Percentiles rank a stretch among this genome's conserved stretches.
phyloP scores from a whole-genome alignment of 208 protist species.

The Acanthamoeba comandoni region DNA sequence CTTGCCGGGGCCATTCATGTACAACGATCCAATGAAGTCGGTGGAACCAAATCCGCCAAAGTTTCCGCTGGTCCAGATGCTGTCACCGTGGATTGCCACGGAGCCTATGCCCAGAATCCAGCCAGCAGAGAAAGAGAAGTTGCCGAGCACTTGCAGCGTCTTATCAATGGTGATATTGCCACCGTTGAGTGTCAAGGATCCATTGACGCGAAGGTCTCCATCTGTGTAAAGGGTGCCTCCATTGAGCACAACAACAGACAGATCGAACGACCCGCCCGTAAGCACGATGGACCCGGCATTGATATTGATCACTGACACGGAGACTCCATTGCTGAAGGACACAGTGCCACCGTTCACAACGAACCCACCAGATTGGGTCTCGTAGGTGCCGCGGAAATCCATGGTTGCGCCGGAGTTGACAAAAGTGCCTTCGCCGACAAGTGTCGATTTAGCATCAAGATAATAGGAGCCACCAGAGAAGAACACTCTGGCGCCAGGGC shows the following conservation, averaged over 20 bases:
- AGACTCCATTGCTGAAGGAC: slow-evolving; percentile 58
- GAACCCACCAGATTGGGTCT: slow-evolving; percentile 39
- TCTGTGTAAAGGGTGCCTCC: slow-evolving; percentile 51
- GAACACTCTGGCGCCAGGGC: slow-evolving; percentile 9
- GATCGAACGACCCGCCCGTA: slow-evolving; percentile 21
- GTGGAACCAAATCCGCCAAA: slow-evolving; percentile 59
- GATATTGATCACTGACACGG: slow-evolving; percentile 62
- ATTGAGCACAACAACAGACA: slow-evolving; percentile 42
- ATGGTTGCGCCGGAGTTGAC: slow-evolving; percentile 58
- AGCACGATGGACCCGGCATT: slow-evolving; percentile 46
- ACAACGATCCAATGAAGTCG: slow-evolving; percentile 44
- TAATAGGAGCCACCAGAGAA: slow-evolving; percentile 64
- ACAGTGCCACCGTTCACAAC: slow-evolving; percentile 38
- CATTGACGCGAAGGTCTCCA: slow-evolving; percentile 43
- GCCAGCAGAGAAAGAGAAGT: slow-evolving; percentile 38
- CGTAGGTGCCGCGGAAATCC: slow-evolving; percentile 64
- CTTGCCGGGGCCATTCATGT: slow-evolving; percentile 22
- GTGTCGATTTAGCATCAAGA: slow-evolving; percentile 25
- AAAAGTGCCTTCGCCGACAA: slow-evolving; percentile 37
- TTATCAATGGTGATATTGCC: slow-evolving; percentile 71
- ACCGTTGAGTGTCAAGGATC: slow-evolving; percentile 36
- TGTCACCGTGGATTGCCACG: slow-evolving; percentile 56
- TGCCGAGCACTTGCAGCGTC: slow-evolving; percentile 27
- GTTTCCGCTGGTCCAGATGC: slow-evolving; percentile 31
- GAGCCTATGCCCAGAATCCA: slow-evolving; percentile 52